phyloP scores from a whole-genome alignment of 805 yeast species.

The Ogataea henricii region DNA sequence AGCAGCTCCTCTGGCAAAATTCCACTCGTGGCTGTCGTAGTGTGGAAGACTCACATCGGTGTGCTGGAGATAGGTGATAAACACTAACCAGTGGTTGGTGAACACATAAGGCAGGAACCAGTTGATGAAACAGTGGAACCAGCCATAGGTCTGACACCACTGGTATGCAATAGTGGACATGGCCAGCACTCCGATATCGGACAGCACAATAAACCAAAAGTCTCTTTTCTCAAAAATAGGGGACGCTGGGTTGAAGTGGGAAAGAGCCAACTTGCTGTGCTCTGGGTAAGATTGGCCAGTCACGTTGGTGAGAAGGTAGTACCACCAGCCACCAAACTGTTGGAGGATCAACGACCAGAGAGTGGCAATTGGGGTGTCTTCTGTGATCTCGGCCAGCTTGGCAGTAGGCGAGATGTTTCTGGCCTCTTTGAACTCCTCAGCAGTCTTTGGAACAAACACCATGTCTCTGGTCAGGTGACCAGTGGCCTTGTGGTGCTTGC shows the following conservation, averaged over 20 bases:
- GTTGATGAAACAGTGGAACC: slow-evolving; percentile 60
- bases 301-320: slow-evolving; percentile 66
- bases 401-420: slow-evolving; percentile 25
- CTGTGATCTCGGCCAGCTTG: slow-evolving; percentile 56
- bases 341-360: slow-evolving; percentile 58
- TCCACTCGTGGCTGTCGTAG: slow-evolving; percentile 76
- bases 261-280: slow-evolving; percentile 47
- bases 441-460: slow-evolving; percentile 79
- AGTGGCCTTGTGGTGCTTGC: slow-evolving; percentile 89
- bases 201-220: slow-evolving; percentile 67
- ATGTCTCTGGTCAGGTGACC: slow-evolving; percentile 81
- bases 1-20: slow-evolving; percentile 86
- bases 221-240: slow-evolving; percentile 76
- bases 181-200: slow-evolving; percentile 69
- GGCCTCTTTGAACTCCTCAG: slow-evolving; percentile 49
- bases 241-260: slow-evolving; percentile 73
- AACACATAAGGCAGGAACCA: slow-evolving; percentile 77
- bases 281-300: slow-evolving; percentile 70
- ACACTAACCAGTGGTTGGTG: slow-evolving; percentile 89
- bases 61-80: slow-evolving; percentile 83
- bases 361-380: slow-evolving; percentile 74
- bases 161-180: slow-evolving; percentile 55
- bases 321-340: slow-evolving; percentile 78
- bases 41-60: slow-evolving; percentile 80
- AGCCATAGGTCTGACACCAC: slow-evolving; percentile 65